Base-by-base conservation (phyloP, 2,329 filamentous ascomycete species). In the Triangularia setosa region DNA sequence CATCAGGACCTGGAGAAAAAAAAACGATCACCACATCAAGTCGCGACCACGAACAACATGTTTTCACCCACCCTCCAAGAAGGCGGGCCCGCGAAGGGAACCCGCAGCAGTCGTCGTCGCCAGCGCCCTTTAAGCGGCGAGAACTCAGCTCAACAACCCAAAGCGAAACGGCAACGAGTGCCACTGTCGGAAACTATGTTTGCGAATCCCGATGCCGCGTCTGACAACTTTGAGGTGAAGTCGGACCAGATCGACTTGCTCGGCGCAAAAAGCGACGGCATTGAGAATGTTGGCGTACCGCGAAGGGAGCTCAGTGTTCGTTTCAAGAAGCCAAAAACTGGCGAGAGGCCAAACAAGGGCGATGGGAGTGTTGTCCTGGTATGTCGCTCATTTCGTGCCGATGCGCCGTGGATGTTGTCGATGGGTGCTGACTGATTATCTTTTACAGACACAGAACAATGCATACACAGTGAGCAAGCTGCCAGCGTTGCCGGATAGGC, bases 391-490 rank as follows among this genome's bases (percentile, higher is more conserved):
- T 18, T 18, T 23, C n/a, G 8, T 21, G 8, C 9, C 16, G 3
- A n/a, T 48, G 40, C 18, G 40, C 40, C 40, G 18, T 21, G 18
- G 8, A 40, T 21, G 6, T 5, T 55, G 12, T 7, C 18, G 52
- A 55, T 55, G 23, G 3, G 16, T 55, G 9, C 23, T 25, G 23
- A 55, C 21, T 18, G 12, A 11, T 61, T 58, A 61, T 70, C 67
- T 65, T 53, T 12, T 68, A 11, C 66, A 96, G 90, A 92, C 91
- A 44, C 92, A 88, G 73, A 97, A 91, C 73, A 88, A 89, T 74
- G 91, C 91, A 68, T 97, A 95, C 75, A 90, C 86, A 53, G 91
- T 96, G 67, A 91, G 90, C 77, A 93, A 93, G 76, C 84, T 97
- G 30, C 91, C 91, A 64, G 88, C 90, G 62, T 84, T 96, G 24